Base-by-base conservation (phyloP, 1,284 basidiomycete genomes). In the Ganoderma leucocontextum region DNA sequence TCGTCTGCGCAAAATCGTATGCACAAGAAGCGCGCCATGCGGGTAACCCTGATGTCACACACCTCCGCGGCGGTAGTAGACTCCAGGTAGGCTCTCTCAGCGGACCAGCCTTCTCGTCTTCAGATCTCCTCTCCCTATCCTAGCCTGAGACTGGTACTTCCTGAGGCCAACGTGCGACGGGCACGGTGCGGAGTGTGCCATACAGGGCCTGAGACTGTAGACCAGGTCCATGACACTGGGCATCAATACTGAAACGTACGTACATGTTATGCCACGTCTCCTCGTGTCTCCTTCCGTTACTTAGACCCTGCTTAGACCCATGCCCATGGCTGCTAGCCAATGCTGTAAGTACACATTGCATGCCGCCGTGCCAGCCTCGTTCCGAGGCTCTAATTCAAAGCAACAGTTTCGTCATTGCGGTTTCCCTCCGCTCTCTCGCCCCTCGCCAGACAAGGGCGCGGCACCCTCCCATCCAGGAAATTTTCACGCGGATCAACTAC, bases 321-420 rank as follows among this genome's bases (percentile, higher is more conserved):
- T 41, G 25, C n/a, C 15, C 62, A 57, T 57, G 7, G 55, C 6
- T 25, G 38, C 52, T 15, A 29, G 22, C n/a, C n/a, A 42, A 25
- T 22, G 58, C 25, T 29, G 58, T 19, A 52, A 15, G 25, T 59
- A 17, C 33, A 39, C 57, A 59, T 39, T 39, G 57, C 58, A 25
- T 60, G 9, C 12, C 35, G n/a, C n/a, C 25, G 13, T 55, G 42
- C 25, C 10, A 39, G 65, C 70, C 70, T 63, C 70, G 60, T 71
- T 71, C 29, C 62, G 62, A 66, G 65, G 67, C 53, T 25, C 65
- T 61, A 63, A 65, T 68, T 25, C 57, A n/a, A 36, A 35, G 8
- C 52, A 35, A 12, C 38, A 59, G 38, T 22, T 60, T 38, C 38
- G 58, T 25, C 22, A 39, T 41, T 6, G 10, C 39, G 12, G 6